Base-by-base conservation (phyloP, 805 yeast genomes). In the Kockiozyma suomiensis region DNA sequence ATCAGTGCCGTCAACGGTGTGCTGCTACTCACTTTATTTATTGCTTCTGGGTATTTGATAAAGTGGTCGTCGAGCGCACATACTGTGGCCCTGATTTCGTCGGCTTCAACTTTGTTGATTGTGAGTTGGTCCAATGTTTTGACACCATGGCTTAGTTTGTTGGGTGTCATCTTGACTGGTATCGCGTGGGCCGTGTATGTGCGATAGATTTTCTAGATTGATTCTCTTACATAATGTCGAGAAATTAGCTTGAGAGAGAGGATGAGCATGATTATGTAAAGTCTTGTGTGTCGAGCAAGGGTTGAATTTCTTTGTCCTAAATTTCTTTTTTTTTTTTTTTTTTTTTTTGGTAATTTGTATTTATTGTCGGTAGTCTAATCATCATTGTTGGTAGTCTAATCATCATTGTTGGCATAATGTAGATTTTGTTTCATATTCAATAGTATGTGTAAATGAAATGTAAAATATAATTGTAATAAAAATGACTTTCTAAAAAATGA, bases 51-150 rank as follows among this genome's bases (percentile, higher is more conserved):
- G 13, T 62, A 46, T 45, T n/a, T 62, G 23, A 47, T 60, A 45
- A 62, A 62, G 25, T 54, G 56, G 54, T 56, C 61, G 10, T 62
- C 63, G 15, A 56, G 56, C 17, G 65, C 65, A 8, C 66, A 62
- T 21, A 60, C 56, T 47, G 56, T 62, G 32, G 66, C 50, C 13
- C 56, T 62, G 19, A 52, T 62, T 21, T 62, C 66, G 38, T 56
- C 66, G 8, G 59, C 65, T 15, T 61, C 66, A 4, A 28, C 56
- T n/a, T n/a, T 50, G 13, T 46, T 62, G 19, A 61, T 61, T 35
- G 17, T 37, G 28, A 26, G 32, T 12, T 56, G 59, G 59, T 25
- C 52, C 12, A 17, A 51, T 7, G 50, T 59, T 13, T 7, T 54
- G 23, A 25, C 45, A 13, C 50, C 58, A 3, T 53, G 46, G 59